phyloP scores from a whole-genome alignment of 2,329 filamentous ascomycete genomes.

The Alternaria rosae region DNA sequence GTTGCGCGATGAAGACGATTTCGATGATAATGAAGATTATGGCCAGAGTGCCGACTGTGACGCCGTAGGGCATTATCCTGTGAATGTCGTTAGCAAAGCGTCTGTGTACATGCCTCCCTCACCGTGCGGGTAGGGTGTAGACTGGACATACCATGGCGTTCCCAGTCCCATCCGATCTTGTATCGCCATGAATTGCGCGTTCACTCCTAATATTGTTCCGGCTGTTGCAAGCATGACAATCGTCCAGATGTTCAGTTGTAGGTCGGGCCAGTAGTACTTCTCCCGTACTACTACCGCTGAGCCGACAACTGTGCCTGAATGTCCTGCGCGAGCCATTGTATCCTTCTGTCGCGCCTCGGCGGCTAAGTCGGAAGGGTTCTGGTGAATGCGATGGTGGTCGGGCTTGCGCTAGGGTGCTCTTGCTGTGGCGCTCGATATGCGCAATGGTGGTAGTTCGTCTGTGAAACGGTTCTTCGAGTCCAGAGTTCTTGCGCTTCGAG shows the following conservation, averaged over 20 bases:
- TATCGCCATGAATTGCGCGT: constrained; percentile 66
- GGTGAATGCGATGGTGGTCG: neutral
- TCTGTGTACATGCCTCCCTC: neutral
- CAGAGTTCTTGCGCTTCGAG: neutral
- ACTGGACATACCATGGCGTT: constrained; percentile 64
- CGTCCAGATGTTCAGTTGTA: constrained; percentile 70
- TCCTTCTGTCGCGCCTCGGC: neutral
- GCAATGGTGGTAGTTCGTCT: neutral
- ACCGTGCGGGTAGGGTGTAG: neutral
- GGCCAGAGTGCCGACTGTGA: constrained; percentile 64
- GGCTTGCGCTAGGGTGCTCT: neutral
- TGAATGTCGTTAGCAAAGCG: neutral
- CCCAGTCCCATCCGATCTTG: constrained; percentile 63
- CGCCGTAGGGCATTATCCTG: constrained; percentile 71
- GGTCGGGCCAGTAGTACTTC: constrained; percentile 70
- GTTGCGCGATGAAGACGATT: constrained; percentile 63
- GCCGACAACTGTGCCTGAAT: constrained; percentile 45
- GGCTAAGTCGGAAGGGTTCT: constrained; percentile 2
- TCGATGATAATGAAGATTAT: constrained; percentile 67
- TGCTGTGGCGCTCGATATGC: neutral
- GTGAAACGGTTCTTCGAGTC: neutral
- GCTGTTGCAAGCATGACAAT: constrained; percentile 67
- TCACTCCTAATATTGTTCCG: constrained; percentile 66
- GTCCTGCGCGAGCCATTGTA: constrained; percentile 47
- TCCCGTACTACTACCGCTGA: constrained; percentile 55